Evolutionary conservation across 2,329 filamentous ascomycete species (phyloP), one percentile per base, ranked within the genome.

Genomic region (Colletotrichum tofieldiae): DNA sequence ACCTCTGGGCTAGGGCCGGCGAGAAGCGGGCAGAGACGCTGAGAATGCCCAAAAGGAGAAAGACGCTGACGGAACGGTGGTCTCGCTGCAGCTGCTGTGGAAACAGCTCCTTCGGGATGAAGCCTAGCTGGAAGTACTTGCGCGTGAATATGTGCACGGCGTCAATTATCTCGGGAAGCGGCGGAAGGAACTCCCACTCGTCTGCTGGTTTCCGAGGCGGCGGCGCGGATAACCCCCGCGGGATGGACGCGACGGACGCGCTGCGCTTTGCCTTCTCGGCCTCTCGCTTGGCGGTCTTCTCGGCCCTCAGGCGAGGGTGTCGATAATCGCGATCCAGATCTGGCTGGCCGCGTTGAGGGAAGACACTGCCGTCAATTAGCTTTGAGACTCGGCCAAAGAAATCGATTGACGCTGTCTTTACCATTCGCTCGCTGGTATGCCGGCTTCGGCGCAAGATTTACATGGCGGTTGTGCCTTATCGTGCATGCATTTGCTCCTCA

Each of bases 61-160:
- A 91, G 26, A 86, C 81, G 77, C 85, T 88, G 74, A 88, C 81
- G n/a, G 85, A 85, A 18, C 81, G 81, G 37, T 83, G 81, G 65
- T 88, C 83, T 5, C 82, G 82, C 49, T 80, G 82, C n/a, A 91
- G 80, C 8, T 82, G 82, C 32, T 84, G 80, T 1, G 84, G 81
- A 64, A 90, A 89, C 62, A 83, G 79, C 32, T 86, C 81, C 78
- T 88, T 89, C 6, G 86, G 86, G 43, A 90, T 87, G 76, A 91
- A 91, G 32, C 89, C 87, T 8, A 90, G 84, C 77, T 91, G 89
- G 74, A 90, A 90, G 76, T 89, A 91, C 75, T 89, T 84, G 8
- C 81, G 81, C 1, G 85, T 89, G 75, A 91, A 90, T 52, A 83
- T 84, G 69, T 86, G 81, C 71, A 90, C 84, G 7, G 84, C 87